Conservation (phyloP, 257 asterid species). For the Przewalskia tangutica region DNA sequence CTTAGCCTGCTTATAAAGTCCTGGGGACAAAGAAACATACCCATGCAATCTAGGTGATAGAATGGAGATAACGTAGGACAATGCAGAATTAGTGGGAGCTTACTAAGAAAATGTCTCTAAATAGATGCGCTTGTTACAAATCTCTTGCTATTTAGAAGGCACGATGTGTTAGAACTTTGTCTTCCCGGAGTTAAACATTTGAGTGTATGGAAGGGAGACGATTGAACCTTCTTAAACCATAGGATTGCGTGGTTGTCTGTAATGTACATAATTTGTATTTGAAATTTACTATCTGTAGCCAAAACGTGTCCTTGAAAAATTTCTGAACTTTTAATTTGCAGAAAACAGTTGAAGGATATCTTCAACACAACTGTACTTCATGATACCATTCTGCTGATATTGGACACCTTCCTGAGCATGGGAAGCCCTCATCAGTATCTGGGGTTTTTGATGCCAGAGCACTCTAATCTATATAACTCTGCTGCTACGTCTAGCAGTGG, state of each 20-base stretch:
- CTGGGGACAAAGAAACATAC: neutral
- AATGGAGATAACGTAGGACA: neutral
- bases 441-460: constrained; percentile 74
- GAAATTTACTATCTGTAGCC: neutral
- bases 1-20: neutral
- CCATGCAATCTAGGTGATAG: neutral
- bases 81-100: neutral
- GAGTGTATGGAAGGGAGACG: neutral
- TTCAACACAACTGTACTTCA: constrained; percentile 50
- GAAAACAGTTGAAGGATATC: constrained; percentile 76
- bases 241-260: neutral
- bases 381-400: constrained; percentile 51
- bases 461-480: constrained; percentile 33
- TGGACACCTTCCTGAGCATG: constrained; percentile 61
- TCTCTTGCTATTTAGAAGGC: neutral
- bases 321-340: constrained; percentile 24
- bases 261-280: neutral
- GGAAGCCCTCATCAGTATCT: constrained; percentile 75
- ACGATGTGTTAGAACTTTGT: neutral
- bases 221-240: neutral
- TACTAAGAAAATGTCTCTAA: neutral
- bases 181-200: no score
- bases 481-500: constrained; percentile 32
- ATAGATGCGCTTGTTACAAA: neutral
- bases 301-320: neutral